phyloP scores from a whole-genome alignment of 2,329 filamentous ascomycete species.

The Purpureocillium takamizusanense region DNA sequence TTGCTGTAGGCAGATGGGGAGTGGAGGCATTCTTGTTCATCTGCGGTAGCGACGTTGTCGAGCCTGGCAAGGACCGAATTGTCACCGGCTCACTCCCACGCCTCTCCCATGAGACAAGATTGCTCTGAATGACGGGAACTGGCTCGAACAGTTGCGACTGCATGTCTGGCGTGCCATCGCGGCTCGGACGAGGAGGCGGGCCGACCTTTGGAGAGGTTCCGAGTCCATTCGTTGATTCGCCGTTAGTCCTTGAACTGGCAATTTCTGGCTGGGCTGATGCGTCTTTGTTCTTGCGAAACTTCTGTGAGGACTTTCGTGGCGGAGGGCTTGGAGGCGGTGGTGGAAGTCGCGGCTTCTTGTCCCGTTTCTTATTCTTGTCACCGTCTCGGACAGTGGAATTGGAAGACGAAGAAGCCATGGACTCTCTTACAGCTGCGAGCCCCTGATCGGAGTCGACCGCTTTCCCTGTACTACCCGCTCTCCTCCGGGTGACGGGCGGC shows the following conservation, averaged over 20 bases:
- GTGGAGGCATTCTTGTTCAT: conserved; percentile 20
- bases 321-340: conserved; percentile 50
- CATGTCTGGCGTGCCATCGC: conserved; percentile 57
- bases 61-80: conserved; percentile 23
- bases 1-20: conserved; percentile 11
- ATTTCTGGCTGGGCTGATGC: conserved; percentile 25
- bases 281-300: conserved; percentile 31
- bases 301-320: conserved; percentile 52
- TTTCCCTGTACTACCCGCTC: conserved; percentile 45
- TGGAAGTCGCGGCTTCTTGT: conserved; percentile 32
- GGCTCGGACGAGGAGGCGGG: conserved; percentile 54
- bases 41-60: conserved; percentile 22
- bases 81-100: conserved; percentile 30
- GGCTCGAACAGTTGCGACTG: conserved; percentile 44
- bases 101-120: conserved; percentile 41
- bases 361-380: conserved; percentile 29
- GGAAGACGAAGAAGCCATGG: conserved; percentile 63
- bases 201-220: conserved; percentile 20
- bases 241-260: too few relatives aligned
- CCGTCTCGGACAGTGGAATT: conserved; percentile 56
- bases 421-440: conserved; percentile 59
- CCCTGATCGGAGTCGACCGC: conserved; percentile 43
- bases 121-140: conserved; percentile 53
- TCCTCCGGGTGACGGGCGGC: conserved; percentile 51
- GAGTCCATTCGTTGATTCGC: too few relatives aligned